Percentiles rank a stretch among this genome's conserved stretches.
These are phyloP conservation scores for Aureobasidium sp. DNA, from an alignment of 2,329 filamentous ascomycete species.

Conservation along the genomic window DNA sequence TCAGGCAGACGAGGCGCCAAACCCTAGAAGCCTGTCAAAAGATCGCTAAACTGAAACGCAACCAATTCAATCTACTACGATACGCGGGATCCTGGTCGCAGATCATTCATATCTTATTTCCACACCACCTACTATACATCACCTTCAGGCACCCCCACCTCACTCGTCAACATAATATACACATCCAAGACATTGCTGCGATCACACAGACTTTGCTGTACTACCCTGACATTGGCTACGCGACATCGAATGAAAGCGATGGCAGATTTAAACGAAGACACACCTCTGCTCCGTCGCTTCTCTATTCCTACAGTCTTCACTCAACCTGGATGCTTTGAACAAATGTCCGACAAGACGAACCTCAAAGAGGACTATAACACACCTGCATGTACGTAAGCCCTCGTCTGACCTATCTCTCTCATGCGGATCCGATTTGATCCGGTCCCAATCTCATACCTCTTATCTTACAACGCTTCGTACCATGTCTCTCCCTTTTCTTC, in stretches of 20 bases:
- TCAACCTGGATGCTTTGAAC: constrained; percentile 23
- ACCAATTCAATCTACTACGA: not conserved
- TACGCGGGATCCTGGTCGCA: constrained; percentile 4
- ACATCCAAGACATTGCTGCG: constrained; percentile 6
- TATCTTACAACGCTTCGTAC: not conserved
- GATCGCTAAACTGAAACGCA: constrained; percentile 11
- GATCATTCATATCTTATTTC: constrained; percentile 4
- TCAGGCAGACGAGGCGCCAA: not conserved
- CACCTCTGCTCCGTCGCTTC: constrained; percentile 15
- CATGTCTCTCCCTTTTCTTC: not conserved
- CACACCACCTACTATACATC: not conserved
- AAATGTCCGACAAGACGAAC: constrained; percentile 22
- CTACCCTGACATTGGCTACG: not conserved
- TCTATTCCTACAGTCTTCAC: constrained; percentile 23
- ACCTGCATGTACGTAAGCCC: constrained; percentile 22
- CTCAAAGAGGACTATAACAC: constrained; percentile 9
- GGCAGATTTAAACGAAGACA: constrained; percentile 15
- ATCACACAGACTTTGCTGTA: not conserved
- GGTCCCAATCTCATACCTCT: not conserved
- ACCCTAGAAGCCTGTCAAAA: constrained; percentile 12
- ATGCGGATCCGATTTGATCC: no score
- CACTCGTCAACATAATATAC: not conserved
- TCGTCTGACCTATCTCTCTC: no score
- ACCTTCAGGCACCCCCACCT: not conserved
- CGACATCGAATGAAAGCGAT: constrained; percentile 11